phyloP scores from a whole-genome alignment of 768 basidiomycete genomes.

The Russula foetens region DNA sequence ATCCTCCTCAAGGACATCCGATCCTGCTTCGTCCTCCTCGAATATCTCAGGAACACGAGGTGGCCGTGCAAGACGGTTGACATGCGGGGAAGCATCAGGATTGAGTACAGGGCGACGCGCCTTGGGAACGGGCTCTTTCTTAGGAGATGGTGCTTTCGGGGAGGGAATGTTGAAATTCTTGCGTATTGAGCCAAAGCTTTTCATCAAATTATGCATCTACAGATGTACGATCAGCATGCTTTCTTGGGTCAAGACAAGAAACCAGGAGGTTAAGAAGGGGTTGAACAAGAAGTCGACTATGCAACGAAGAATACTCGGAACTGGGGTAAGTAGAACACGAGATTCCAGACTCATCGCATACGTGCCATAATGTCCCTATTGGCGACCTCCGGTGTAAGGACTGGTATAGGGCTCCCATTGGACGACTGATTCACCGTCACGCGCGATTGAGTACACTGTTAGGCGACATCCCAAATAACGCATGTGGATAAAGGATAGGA shows the following conservation, averaged over 20 bases:
- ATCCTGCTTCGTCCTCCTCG: slow-evolving; percentile 57
- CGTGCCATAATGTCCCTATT: neutral
- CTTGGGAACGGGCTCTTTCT: slow-evolving; percentile 32
- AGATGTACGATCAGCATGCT: neutral
- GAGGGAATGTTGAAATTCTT: slow-evolving; percentile 45
- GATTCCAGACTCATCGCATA: neutral
- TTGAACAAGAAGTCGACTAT: neutral
- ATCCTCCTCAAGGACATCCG: slow-evolving; percentile 37
- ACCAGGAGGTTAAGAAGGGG: neutral
- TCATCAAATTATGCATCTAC: slow-evolving; percentile 36
- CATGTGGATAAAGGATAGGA: neutral
- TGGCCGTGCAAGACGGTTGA: slow-evolving; percentile 51
- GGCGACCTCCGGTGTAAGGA: neutral
- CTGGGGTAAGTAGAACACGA: too few species aligned
- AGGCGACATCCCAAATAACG: neutral
- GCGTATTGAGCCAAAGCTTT: slow-evolving; percentile 57
- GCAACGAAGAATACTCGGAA: neutral
- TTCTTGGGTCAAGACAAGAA: neutral
- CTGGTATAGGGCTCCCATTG: neutral
- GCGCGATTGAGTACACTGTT: neutral
- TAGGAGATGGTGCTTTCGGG: slow-evolving; percentile 32
- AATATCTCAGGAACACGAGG: slow-evolving; percentile 59
- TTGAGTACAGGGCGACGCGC: slow-evolving; percentile 40
- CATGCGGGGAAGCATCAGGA: slow-evolving; percentile 39
- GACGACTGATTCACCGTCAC: neutral